phyloP scores from a whole-genome alignment of 768 basidiomycete genomes.

The Termitomyces eurrhizus region DNA sequence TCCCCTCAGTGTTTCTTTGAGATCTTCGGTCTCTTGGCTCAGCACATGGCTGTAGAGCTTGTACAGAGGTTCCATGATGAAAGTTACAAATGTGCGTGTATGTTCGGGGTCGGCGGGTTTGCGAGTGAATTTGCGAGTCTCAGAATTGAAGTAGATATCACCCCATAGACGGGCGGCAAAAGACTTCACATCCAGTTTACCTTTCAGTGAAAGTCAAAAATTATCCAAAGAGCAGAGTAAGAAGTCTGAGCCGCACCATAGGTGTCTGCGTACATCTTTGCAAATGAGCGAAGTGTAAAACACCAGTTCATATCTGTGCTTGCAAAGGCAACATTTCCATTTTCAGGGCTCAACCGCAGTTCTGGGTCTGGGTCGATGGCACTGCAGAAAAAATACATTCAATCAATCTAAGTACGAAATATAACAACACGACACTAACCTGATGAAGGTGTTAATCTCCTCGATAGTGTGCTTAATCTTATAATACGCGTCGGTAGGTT shows the following conservation, averaged over 20 bases:
- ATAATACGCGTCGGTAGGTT: slow-evolving; percentile 95
- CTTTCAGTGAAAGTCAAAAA: slow-evolving; percentile 28
- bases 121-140: slow-evolving; percentile 85
- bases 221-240: background rate
- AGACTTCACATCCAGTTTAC: slow-evolving; percentile 73
- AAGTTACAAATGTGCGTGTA: slow-evolving; percentile 87
- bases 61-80: slow-evolving; percentile 94
- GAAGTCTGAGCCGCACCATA: slow-evolving; percentile 52
- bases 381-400: slow-evolving; percentile 29
- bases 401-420: background rate
- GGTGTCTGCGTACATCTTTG: slow-evolving; percentile 93
- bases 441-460: slow-evolving; percentile 95
- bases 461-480: slow-evolving; percentile 99
- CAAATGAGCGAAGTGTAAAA: slow-evolving; percentile 92
- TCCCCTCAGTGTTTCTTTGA: slow-evolving; percentile 72
- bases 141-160: slow-evolving; percentile 89
- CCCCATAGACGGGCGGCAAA: slow-evolving; percentile 96
- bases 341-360: slow-evolving; percentile 87
- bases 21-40: slow-evolving; percentile 87
- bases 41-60: slow-evolving; percentile 95
- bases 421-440: slow-evolving; percentile 40
- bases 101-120: slow-evolving; percentile 78
- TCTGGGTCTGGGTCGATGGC: slow-evolving; percentile 87
- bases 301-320: slow-evolving; percentile 98
- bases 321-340: slow-evolving; percentile 95